phyloP scores from a whole-genome alignment of 139 green algal genomes.

The Gonium pectorale region DNA sequence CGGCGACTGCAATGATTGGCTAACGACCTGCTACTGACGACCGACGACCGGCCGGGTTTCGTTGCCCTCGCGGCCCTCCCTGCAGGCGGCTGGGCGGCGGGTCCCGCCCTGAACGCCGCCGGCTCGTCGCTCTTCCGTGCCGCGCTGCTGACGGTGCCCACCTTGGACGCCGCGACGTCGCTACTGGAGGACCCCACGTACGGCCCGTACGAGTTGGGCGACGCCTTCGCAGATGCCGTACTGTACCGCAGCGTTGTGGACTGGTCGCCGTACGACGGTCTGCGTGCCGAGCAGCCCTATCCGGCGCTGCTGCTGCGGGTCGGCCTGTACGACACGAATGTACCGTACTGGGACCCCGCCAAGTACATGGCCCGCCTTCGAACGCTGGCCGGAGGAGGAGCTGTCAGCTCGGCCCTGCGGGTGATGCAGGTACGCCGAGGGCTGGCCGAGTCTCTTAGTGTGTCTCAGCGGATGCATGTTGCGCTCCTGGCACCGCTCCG shows the following conservation, averaged over 20 bases:
- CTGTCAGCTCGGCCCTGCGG: not conserved
- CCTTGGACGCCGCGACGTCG: not conserved
- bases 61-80: not conserved
- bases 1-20: too few species aligned
- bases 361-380: slow-evolving; percentile 24
- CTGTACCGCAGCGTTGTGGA: not conserved
- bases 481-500: too few species aligned
- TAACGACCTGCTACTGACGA: too few species aligned
- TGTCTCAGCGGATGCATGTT: too few species aligned
- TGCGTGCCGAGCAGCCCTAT: not conserved
- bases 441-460: too few species aligned
- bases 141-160: slow-evolving; percentile 30
- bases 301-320: slow-evolving; percentile 16
- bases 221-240: not conserved
- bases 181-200: slow-evolving; percentile 22
- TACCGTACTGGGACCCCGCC: slow-evolving; percentile 38
- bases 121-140: slow-evolving; percentile 21
- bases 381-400: not conserved
- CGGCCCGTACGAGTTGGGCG: slow-evolving; percentile 32
- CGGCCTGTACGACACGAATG: slow-evolving; percentile 30
- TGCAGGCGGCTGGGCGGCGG: slow-evolving; percentile 44
- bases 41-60: too few species aligned
- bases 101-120: slow-evolving; percentile 24
- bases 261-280: slow-evolving; percentile 30
- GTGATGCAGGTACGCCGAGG: slow-evolving; percentile 27